phyloP scores from a whole-genome alignment of 768 basidiomycete species.

The Termitomyces sp. region DNA sequence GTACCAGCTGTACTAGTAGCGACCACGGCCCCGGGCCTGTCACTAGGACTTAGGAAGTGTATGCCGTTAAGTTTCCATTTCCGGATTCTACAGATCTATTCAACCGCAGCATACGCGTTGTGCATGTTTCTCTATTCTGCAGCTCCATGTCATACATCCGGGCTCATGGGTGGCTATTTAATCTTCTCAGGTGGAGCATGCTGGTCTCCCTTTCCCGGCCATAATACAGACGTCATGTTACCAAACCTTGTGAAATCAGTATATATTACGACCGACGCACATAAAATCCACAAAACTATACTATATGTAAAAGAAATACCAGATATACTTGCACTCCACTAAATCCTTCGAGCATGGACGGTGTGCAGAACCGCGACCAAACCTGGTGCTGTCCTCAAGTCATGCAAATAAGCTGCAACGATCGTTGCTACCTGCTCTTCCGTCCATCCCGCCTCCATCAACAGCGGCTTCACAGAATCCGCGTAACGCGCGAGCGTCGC shows the following conservation, averaged over 20 bases:
- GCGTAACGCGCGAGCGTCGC: conserved; percentile 40
- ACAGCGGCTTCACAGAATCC: conserved; percentile 46
- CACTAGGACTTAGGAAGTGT: background rate
- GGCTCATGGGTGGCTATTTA: background rate
- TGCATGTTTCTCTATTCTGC: background rate
- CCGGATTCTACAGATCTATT: background rate
- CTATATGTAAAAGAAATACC: background rate
- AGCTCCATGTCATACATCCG: background rate
- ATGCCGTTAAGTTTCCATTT: background rate
- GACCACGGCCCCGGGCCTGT: background rate
- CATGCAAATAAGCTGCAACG: conserved; percentile 41
- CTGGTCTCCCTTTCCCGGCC: background rate
- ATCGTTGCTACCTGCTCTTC: conserved; percentile 38
- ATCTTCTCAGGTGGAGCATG: background rate
- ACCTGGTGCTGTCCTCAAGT: conserved; percentile 46
- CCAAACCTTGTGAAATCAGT: background rate
- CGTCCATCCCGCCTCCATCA: conserved; percentile 38
- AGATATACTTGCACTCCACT: background rate
- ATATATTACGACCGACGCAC: background rate
- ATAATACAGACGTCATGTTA: too few species aligned
- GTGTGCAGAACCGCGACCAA: conserved; percentile 49
- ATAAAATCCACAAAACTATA: background rate
- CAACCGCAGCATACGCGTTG: background rate
- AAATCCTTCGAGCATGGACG: conserved; percentile 38
- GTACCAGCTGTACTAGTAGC: background rate